A percentile compares a stretch with the other conserved stretches of the same genome.
Evolutionary conservation across 768 basidiomycete species (phyloP).

Genomic region (Lenzites betulinus): DNA sequence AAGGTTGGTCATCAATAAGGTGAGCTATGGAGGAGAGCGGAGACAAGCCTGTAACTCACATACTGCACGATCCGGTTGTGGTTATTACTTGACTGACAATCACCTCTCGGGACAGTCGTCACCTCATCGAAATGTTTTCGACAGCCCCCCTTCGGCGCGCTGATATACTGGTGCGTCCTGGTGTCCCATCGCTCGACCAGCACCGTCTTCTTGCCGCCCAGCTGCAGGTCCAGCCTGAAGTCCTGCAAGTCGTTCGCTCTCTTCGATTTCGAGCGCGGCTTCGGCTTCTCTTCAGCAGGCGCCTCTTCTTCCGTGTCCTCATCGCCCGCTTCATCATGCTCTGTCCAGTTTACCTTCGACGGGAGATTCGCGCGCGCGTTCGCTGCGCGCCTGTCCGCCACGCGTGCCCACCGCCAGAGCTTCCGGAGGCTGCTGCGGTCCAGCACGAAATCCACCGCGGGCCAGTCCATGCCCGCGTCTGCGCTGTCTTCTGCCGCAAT

Average conservation of each 20-base stretch:
- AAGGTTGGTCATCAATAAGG: background rate
- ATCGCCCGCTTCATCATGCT: background rate
- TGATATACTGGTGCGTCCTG: slow-evolving; percentile 25
- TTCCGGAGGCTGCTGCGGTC: slow-evolving; percentile 69
- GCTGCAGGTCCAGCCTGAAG: slow-evolving; percentile 71
- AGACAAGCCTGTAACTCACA: slow-evolving; percentile 12
- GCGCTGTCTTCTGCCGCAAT: slow-evolving; percentile 25
- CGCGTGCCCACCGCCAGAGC: slow-evolving; percentile 54
- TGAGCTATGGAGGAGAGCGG: background rate
- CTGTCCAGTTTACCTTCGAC: background rate
- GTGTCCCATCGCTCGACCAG: slow-evolving; percentile 64
- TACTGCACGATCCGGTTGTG: slow-evolving; percentile 25
- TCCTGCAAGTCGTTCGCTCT: slow-evolving; percentile 23
- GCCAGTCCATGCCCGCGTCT: slow-evolving; percentile 37
- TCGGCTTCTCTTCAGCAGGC: background rate
- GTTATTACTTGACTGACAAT: slow-evolving; percentile 8
- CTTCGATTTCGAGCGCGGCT: background rate
- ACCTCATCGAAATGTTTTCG: slow-evolving; percentile 58
- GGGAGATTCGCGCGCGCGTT: background rate
- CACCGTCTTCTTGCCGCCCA: slow-evolving; percentile 57
- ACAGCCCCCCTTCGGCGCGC: slow-evolving; percentile 42
- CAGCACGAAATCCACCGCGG: slow-evolving; percentile 47
- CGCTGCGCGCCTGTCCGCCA: slow-evolving; percentile 2
- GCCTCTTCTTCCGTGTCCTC: background rate
- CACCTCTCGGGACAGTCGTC: slow-evolving; percentile 15